Percentiles rank a stretch among this genome's conserved stretches.
Conservation (phyloP, 2,329 filamentous ascomycete genomes). For the Penicillium sumatraense region DNA sequence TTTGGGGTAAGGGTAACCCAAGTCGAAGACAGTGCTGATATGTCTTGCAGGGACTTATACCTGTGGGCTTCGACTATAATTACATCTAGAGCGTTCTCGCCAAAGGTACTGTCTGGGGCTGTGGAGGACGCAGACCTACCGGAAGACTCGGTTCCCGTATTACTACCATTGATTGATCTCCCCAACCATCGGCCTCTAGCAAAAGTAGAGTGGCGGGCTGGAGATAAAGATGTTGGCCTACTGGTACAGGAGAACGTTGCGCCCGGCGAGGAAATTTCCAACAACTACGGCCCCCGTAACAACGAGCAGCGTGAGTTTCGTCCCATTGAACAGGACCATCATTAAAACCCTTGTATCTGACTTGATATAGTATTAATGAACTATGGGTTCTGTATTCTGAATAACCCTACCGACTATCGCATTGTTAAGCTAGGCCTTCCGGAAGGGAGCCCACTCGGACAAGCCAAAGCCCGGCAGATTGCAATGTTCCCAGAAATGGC, state of each 20-base stretch:
- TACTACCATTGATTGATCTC: slow-evolving; percentile 73
- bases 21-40: slow-evolving; percentile 12
- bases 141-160: slow-evolving; percentile 67
- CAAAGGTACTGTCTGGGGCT: slow-evolving; percentile 46
- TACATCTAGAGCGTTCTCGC: slow-evolving; percentile 49
- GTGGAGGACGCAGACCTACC: slow-evolving; percentile 44
- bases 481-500: slow-evolving; percentile 38
- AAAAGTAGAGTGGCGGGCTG: slow-evolving; percentile 62
- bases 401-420: slow-evolving; percentile 51
- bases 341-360: slow-evolving; percentile 6
- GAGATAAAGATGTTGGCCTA: slow-evolving; percentile 42
- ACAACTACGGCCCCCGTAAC: slow-evolving; percentile 77
- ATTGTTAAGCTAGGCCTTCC: slow-evolving; percentile 46
- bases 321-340: neutral
- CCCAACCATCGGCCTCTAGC: slow-evolving; percentile 71
- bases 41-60: slow-evolving; percentile 46
- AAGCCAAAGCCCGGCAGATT: slow-evolving; percentile 39
- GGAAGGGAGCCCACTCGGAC: slow-evolving; percentile 42
- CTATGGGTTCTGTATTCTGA: slow-evolving; percentile 50
- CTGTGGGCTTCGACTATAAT: slow-evolving; percentile 53
- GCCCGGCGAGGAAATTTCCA: slow-evolving; percentile 62
- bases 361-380: slow-evolving; percentile 46
- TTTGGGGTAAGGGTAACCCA: neutral
- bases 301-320: slow-evolving; percentile 64
- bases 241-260: slow-evolving; percentile 52